These are phyloP conservation scores for Claviceps monticola DNA, from an alignment of 2,329 filamentous ascomycete genomes.

Conservation along the genomic window DNA sequence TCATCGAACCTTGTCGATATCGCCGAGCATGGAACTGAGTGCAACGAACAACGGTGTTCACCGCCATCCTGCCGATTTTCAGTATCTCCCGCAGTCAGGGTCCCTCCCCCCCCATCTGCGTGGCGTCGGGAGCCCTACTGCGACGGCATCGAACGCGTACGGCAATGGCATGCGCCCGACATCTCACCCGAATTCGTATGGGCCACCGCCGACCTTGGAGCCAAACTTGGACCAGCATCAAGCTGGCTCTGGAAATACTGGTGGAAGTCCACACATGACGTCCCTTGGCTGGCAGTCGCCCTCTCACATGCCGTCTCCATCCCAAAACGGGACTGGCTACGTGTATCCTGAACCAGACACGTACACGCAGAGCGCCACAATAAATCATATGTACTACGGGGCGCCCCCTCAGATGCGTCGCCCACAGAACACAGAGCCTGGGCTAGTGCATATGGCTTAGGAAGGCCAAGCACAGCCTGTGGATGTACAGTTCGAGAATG, in stretches of 20 bases:
- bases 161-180: slow-evolving; percentile 50
- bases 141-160: slow-evolving; percentile 47
- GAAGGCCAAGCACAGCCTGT: slow-evolving; percentile 8
- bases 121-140: slow-evolving; percentile 56
- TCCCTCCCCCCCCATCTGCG: slow-evolving; percentile 75
- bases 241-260: slow-evolving; percentile 52
- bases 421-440: slow-evolving; percentile 61
- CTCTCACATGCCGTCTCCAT: slow-evolving; percentile 56
- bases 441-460: slow-evolving; percentile 28
- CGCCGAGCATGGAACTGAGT: slow-evolving; percentile 62
- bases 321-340: slow-evolving; percentile 53
- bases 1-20: slow-evolving; percentile 68
- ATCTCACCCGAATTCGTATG: slow-evolving; percentile 72
- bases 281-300: slow-evolving; percentile 79
- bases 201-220: slow-evolving; percentile 74
- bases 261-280: slow-evolving; percentile 73
- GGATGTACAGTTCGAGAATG: not conserved
- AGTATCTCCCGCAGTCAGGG: slow-evolving; percentile 60
- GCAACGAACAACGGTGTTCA: slow-evolving; percentile 48
- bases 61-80: slow-evolving; percentile 48
- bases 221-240: slow-evolving; percentile 69
- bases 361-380: slow-evolving; percentile 43
- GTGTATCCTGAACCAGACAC: slow-evolving; percentile 76
- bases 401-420: slow-evolving; percentile 51
- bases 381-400: slow-evolving; percentile 60